Evolutionary conservation across 768 basidiomycete genomes (phyloP).

Genomic region (Dendrothele bispora): DNA sequence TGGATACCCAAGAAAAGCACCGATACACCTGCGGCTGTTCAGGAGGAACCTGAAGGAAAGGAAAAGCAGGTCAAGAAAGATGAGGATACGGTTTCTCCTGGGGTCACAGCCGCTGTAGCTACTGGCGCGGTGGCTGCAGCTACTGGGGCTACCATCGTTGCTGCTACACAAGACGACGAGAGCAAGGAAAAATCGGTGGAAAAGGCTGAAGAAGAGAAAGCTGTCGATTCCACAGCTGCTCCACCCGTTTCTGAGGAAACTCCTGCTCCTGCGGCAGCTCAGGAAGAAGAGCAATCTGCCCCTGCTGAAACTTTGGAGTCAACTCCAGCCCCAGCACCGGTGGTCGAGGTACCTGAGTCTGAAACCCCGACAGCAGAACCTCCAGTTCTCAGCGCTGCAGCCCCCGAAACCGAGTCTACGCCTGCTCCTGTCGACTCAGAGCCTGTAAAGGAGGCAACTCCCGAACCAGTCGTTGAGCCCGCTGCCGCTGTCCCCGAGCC

Average conservation of each 20-base stretch:
- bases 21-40: conserved; percentile 5
- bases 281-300: no score
- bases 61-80: neutral
- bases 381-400: no score
- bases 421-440: neutral
- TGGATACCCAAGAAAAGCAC: conserved; percentile 16
- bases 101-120: neutral
- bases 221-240: neutral
- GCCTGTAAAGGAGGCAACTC: neutral
- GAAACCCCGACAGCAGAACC: neutral
- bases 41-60: conserved; percentile 6
- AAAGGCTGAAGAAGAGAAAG: neutral
- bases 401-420: no score
- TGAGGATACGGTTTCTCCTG: conserved; percentile 7
- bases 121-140: neutral
- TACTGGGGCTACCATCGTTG: neutral
- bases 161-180: no score
- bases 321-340: neutral
- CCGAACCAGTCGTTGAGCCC: neutral
- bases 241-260: neutral
- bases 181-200: no score
- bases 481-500: neutral
- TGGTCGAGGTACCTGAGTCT: neutral
- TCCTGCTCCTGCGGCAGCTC: neutral
- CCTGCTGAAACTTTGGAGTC: neutral